Conservation (phyloP, 2,329 filamentous ascomycete genomes). For the Alternaria brassicae region DNA sequence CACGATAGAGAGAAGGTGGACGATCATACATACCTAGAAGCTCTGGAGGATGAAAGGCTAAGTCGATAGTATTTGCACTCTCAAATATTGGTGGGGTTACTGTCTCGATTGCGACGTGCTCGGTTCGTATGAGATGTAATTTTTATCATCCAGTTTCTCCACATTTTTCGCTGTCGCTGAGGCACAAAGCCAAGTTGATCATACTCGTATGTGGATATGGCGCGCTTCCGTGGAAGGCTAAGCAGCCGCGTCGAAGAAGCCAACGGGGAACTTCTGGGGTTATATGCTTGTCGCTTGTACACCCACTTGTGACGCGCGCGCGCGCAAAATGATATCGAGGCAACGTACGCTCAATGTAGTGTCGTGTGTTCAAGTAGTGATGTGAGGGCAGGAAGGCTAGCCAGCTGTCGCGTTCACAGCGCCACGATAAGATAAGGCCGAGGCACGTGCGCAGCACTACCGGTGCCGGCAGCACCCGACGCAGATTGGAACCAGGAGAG, state of each 20-base stretch:
- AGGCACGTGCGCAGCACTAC: slow-evolving; percentile 8
- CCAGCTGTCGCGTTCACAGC: not conserved
- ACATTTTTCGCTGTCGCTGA: not conserved
- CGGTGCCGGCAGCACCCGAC: not conserved
- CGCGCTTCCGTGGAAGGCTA: not conserved
- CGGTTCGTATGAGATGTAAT: not conserved
- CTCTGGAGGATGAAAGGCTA: not conserved
- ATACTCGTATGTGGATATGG: not conserved
- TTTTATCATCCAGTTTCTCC: not conserved
- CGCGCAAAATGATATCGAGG: not conserved
- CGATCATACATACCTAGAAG: not conserved
- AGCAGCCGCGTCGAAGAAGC: not conserved
- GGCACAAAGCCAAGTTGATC: not conserved
- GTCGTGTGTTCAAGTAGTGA: not conserved
- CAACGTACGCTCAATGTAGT: not conserved
- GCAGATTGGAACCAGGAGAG: not conserved
- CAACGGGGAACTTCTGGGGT: not conserved
- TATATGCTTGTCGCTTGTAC: not conserved
- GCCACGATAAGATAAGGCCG: not conserved
- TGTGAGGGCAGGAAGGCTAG: not conserved
- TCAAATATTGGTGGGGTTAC: not conserved
- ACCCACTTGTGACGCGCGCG: not conserved
- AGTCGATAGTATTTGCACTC: not conserved
- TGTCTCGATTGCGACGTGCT: not conserved
- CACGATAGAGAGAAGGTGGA: not conserved